Evolutionary conservation across 23 red algal species (phyloP).

Genomic region (Cyanidiococcus yangmingshanensis): DNA sequence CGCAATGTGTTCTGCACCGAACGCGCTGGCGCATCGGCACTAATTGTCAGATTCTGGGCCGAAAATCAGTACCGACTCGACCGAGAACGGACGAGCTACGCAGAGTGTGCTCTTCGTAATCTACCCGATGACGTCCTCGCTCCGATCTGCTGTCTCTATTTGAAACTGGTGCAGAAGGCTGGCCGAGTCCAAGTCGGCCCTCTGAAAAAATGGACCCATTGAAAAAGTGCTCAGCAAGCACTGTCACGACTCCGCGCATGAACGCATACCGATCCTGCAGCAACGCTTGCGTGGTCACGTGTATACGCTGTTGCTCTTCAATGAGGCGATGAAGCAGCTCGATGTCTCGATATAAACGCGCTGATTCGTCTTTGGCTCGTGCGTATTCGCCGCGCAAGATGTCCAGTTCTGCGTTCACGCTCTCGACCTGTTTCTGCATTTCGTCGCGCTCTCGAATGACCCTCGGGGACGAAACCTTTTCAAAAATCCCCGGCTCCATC

Average conservation of each 20-base stretch:
- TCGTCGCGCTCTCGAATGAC: background rate
- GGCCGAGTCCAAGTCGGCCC: no score
- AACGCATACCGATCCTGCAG: background rate
- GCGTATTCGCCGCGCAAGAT: background rate
- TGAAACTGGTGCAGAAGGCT: no score
- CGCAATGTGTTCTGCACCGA: no score
- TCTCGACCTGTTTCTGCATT: background rate
- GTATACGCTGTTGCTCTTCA: conserved; percentile 11
- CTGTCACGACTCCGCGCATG: background rate
- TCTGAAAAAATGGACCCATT: no score
- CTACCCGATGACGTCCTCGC: no score
- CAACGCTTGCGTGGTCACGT: background rate
- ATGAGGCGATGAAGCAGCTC: background rate
- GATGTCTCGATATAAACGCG: background rate
- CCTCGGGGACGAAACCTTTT: background rate
- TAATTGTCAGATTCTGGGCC: no score
- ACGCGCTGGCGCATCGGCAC: no score
- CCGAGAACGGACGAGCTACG: no score
- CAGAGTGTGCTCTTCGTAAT: no score
- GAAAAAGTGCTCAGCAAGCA: background rate
- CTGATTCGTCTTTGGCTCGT: background rate
- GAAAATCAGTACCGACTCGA: no score
- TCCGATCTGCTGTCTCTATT: no score
- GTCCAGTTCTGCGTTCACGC: background rate
- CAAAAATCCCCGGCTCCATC: background rate